Percentiles rank a stretch among this genome's conserved stretches.
These are phyloP conservation scores for Aspergillus neotritici DNA, from an alignment of 2,329 filamentous ascomycete genomes.

Conservation along the genomic window DNA sequence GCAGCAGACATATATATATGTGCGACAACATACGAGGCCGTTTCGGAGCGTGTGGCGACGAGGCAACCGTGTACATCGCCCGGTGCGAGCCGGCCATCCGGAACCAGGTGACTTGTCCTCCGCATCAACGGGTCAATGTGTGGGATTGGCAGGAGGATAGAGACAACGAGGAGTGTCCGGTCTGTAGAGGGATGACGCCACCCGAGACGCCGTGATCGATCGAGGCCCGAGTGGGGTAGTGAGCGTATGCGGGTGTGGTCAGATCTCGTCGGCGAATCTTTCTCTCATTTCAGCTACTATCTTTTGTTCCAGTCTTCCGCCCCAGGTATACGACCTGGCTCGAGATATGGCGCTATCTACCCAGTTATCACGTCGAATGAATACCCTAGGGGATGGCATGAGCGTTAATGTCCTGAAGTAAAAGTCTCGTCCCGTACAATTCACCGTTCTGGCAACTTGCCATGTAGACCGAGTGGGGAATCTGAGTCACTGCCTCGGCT, in stretches of 20 bases:
- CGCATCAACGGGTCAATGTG: constrained; percentile 13
- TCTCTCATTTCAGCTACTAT: constrained; percentile 14
- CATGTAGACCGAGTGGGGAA: constrained; percentile 17
- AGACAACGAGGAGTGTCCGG: constrained; percentile 12
- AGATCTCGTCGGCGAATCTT: neutral
- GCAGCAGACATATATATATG: constrained; percentile 5
- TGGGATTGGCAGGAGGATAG: constrained; percentile 18
- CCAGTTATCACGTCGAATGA: constrained; percentile 12
- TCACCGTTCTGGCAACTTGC: constrained; percentile 15
- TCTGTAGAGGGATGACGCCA: constrained; percentile 14
- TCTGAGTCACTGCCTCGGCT: constrained; percentile 6
- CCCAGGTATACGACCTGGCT: constrained; percentile 15
- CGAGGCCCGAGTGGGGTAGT: neutral
- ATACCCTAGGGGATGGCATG: constrained; percentile 10
- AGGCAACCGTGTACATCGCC: constrained; percentile 16
- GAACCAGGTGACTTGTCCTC: constrained; percentile 13
- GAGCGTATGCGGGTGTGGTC: too few relatives aligned
- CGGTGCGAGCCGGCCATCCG: constrained; percentile 12
- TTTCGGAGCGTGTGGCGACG: constrained; percentile 14
- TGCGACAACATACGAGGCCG: constrained; percentile 17
- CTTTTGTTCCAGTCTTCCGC: constrained; percentile 15
- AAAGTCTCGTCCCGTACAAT: constrained; percentile 8
- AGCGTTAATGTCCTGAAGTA: neutral
- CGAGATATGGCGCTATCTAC: constrained; percentile 11
- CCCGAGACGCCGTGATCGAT: constrained; percentile 15